A percentile compares a stretch with the other conserved stretches of the same genome.
Conservation (phyloP, 1,284 basidiomycete genomes). For the Pseudozyma flocculosa region DNA sequence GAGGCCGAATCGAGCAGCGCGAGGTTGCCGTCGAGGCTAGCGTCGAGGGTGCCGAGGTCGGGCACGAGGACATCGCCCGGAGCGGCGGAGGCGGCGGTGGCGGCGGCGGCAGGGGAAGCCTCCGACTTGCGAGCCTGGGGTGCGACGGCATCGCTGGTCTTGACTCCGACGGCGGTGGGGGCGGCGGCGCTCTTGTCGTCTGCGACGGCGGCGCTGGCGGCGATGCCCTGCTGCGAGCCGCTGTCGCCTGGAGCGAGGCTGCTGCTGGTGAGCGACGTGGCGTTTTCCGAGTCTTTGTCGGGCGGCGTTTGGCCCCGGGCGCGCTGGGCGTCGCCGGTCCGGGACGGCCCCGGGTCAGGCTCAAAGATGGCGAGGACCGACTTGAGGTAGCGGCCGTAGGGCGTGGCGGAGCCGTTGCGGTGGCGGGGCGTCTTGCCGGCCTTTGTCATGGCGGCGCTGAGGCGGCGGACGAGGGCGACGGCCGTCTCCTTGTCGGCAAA, state of each 20-base stretch:
- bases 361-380: slow-evolving; percentile 36
- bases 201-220: too few species aligned
- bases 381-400: slow-evolving; percentile 42
- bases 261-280: slow-evolving; percentile 24
- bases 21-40: not conserved
- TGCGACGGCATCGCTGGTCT: not conserved
- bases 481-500: slow-evolving; percentile 36
- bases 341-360: slow-evolving; percentile 5
- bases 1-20: too few species aligned
- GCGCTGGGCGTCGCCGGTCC: slow-evolving; percentile 1
- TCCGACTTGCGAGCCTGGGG: not conserved
- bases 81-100: not conserved
- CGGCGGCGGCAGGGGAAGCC: not conserved
- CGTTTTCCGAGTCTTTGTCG: slow-evolving; percentile 30
- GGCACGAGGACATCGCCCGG: not conserved
- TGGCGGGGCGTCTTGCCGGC: slow-evolving; percentile 48
- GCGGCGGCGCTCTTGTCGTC: not conserved
- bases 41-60: not conserved
- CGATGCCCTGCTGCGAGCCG: slow-evolving; percentile 4
- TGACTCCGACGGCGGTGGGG: not conserved
- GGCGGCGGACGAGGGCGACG: slow-evolving; percentile 26
- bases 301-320: slow-evolving; percentile 9
- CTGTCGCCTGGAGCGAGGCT: slow-evolving; percentile 32
- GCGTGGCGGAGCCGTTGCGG: slow-evolving; percentile 44
- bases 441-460: slow-evolving; percentile 30